Base-by-base conservation (phyloP, 352 stramenopile species). In the Thraustochytrium sp. region DNA sequence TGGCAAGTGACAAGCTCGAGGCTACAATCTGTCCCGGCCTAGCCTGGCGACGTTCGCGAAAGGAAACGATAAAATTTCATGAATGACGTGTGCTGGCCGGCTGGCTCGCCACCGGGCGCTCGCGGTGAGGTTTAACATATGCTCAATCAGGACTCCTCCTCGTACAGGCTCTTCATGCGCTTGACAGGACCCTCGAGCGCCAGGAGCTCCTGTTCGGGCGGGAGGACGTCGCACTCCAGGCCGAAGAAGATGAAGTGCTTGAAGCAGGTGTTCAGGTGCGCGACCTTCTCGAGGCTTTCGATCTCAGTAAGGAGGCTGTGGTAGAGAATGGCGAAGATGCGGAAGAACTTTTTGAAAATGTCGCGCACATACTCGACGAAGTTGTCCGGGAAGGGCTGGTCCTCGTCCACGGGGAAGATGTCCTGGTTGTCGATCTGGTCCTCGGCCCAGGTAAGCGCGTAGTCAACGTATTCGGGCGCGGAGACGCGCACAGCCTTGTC, bases 221-320 rank as follows among this genome's bases (percentile, higher is more conserved):
- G 16, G 26, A 63, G 54, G 5, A 63, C 18, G 54, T 21, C 54
- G 54, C 18, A 21, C 36, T 63, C 54, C 5, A 18, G 54, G 5
- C 4, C 40, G 87, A 98, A 98, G 54, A 95, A 93, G 89, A 98
- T 97, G 78, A 98, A 98, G 87, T 98, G 94, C 86, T 98, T 98
- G 88, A 98, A 98, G 85, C 93, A 98, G 76, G 94, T 97, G 88
- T 98, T 98, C 62, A 98, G 90, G 86, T 98, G 93, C 38, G 94
- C 92, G 82, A 96, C 94, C 76, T 95, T 95, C 26, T 94, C 93
- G 37, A 98, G 54, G 5, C 18, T 21, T 21, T 63, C 54, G 84
- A 98, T 91, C 59, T 96, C 97, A 77, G 96, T 91, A 78, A 98
- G 97, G 86, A 98, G 96, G 86, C 90, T 95, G 82, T 95, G 96